These are phyloP conservation scores for Schwanniomyces vanrijiae DNA, from an alignment of 805 yeast species.

Conservation along the genomic window DNA sequence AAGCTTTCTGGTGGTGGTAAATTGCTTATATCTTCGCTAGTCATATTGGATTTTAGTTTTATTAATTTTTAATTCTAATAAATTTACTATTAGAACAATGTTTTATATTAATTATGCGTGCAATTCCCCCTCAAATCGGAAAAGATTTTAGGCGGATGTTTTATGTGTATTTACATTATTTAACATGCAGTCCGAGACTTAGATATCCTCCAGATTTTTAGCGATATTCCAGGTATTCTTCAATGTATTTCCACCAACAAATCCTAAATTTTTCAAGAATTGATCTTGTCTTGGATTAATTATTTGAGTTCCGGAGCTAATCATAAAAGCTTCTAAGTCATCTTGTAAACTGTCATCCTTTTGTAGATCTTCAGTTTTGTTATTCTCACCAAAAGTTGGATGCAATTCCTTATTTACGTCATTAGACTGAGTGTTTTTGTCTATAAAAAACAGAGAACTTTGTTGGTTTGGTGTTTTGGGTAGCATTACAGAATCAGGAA, in stretches of 20 bases:
- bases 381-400: neutral
- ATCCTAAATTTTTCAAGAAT: conserved; percentile 1
- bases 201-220: neutral
- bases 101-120: neutral
- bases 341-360: neutral
- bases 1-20: conserved; percentile 1
- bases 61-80: neutral
- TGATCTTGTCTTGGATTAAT: neutral
- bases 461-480: neutral
- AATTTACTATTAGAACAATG: neutral
- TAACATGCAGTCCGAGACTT: neutral
- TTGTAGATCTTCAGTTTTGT: neutral
- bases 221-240: neutral
- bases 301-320: neutral
- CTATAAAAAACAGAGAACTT: neutral
- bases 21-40: neutral
- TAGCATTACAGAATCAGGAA: neutral
- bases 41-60: neutral
- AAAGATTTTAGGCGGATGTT: neutral
- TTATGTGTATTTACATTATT: neutral
- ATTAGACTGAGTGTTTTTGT: neutral
- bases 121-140: neutral
- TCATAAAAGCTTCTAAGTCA: conserved; percentile 3
- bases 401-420: neutral
- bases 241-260: neutral